Percentiles rank a stretch among this genome's conserved stretches.
Conservation (phyloP, 176 grass and related monocot genomes). For the Lolium perenne region DNA sequence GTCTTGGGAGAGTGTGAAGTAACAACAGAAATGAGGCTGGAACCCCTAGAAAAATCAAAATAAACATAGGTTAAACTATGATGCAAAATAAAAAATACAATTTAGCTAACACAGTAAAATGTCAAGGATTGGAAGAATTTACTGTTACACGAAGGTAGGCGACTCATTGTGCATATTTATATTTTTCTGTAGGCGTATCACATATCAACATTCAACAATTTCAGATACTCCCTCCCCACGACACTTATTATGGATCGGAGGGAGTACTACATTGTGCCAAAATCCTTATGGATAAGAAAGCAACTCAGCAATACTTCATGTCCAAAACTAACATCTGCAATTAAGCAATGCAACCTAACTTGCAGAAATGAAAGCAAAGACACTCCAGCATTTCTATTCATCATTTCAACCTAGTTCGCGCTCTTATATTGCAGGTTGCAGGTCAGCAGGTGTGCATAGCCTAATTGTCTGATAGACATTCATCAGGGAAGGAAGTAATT, state of each 20-base stretch:
- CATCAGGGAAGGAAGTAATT: background rate
- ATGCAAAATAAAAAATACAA: background rate
- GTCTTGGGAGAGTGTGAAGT: background rate
- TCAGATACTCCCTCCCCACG: background rate
- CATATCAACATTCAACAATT: constrained; percentile 1
- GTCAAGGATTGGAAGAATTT: background rate
- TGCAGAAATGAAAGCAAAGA: background rate
- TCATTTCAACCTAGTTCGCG: background rate
- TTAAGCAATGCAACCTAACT: constrained; percentile 13
- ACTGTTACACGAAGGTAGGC: background rate
- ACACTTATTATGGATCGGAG: no score
- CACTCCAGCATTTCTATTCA: background rate
- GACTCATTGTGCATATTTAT: background rate
- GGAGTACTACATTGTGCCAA: background rate
- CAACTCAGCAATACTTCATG: background rate
- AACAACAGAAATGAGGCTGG: background rate
- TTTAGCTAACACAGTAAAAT: constrained; percentile 24
- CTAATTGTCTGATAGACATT: constrained; percentile 4
- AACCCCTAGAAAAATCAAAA: background rate
- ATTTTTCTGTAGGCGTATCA: background rate
- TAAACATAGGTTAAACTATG: background rate
- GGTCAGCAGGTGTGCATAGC: constrained; percentile 23
- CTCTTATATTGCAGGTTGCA: constrained; percentile 22
- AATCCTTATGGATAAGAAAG: constrained; percentile 9
- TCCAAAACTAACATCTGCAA: background rate